Evolutionary conservation across 306 rosid species (phyloP), one percentile per base, ranked within the genome.

Genomic region (Macrotyloma uniflorum): DNA sequence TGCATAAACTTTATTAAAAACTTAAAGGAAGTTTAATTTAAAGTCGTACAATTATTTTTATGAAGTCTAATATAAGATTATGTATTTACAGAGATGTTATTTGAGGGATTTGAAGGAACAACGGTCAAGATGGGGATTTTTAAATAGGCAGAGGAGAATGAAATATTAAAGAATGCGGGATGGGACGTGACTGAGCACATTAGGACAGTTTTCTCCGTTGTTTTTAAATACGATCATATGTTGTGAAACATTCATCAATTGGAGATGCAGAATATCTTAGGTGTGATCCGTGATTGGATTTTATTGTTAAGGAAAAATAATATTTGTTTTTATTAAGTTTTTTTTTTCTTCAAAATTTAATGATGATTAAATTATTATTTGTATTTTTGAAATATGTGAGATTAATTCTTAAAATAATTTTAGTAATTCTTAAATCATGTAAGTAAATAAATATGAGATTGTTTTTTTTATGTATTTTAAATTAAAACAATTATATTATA

Each of bases 61-160:
- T 8, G 2, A 36, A 36, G 11, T 36, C 3, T 36, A 8, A 36
- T 36, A 36, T 36, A 36, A 36, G 8, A 36, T 36, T 8, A 8
- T 0, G 42, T 45, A 76, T 70, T 80, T 80, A 58, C 77, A 65
- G 0, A 72, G 28, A 3, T 45, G 57, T 19, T 6, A 10, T 57
- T 47, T 69, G 46, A 72, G 24, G 57, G 23, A 22, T 54, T 32
- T 51, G 5, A 40, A 42, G 55, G 42, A 70, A 76, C 66, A 82
- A 82, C 82, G 85, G 82, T 64, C 78, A 32, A 81, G 43, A 75
- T 7, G 14, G 47, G 47, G 45, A 40, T 1, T 42, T 38, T 36
- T 36, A 36, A 36, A 36, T 36, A 1, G 11, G 10, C 40, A 2
- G 22, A 51, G 26, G 6, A 16, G 16, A 53, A 35, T 33, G 13